Conservation (phyloP, 495 filamentous ascomycete species). For the Penicillium egyptiacum region DNA sequence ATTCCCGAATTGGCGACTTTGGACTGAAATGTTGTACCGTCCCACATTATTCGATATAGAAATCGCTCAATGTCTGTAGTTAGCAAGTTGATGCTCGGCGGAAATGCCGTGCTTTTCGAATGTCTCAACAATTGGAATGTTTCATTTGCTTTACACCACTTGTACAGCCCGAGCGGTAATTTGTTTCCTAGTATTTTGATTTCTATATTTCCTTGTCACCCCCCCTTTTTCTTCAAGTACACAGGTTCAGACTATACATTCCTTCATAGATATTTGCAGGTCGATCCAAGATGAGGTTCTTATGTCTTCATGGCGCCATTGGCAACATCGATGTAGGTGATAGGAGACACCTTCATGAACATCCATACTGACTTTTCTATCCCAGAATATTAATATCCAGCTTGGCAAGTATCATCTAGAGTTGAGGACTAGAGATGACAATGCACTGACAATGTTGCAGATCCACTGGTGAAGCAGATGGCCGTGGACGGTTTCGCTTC, state of each 20-base stretch:
- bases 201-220: constrained; percentile 1
- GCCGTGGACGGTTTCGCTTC: constrained; percentile 39
- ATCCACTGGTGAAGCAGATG: constrained; percentile 48
- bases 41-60: constrained; percentile 1
- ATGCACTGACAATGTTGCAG: constrained; percentile 8
- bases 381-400: constrained; percentile 55
- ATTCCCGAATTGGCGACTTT: constrained; percentile 5
- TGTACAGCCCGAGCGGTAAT: constrained; percentile 15
- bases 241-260: background rate
- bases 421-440: background rate
- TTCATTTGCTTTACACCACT: background rate
- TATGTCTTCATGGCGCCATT: constrained; percentile 36
- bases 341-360: background rate
- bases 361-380: background rate
- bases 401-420: constrained; percentile 31
- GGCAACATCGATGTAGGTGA: constrained; percentile 33
- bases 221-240: background rate
- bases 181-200: background rate
- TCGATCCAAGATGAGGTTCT: constrained; percentile 24
- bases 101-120: constrained; percentile 2
- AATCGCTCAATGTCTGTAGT: background rate
- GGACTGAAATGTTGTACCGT: constrained; percentile 9
- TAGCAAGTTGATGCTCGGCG: constrained; percentile 6
- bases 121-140: too few species aligned
- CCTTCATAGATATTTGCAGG: background rate